Percentiles rank a stretch among this genome's conserved stretches.
These are phyloP conservation scores for Fusarium odoratissimum DNA, from an alignment of 2,329 filamentous ascomycete species.

Conservation along the genomic window DNA sequence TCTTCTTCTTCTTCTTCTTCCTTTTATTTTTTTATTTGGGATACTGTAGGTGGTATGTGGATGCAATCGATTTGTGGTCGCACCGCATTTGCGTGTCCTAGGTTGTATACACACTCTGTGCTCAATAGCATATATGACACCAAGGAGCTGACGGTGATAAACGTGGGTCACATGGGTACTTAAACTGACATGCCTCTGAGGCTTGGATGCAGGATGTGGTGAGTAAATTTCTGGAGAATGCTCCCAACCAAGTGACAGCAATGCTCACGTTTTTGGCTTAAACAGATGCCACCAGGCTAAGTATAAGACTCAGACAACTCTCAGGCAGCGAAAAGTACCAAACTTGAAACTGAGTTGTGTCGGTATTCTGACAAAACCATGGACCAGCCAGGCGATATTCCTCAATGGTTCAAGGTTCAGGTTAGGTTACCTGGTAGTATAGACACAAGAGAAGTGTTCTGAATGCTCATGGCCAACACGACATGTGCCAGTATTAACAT, in stretches of 20 bases:
- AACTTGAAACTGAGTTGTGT: neutral
- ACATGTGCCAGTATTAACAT: neutral
- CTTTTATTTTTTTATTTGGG: neutral
- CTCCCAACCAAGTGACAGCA: neutral
- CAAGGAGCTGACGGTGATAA: neutral
- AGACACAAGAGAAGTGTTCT: neutral
- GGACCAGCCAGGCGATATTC: neutral
- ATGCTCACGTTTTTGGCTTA: neutral
- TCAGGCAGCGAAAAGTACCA: neutral
- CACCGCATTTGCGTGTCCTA: constrained; percentile 17
- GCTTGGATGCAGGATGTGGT: neutral
- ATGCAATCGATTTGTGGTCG: constrained; percentile 10
- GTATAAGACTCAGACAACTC: neutral
- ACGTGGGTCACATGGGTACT: neutral
- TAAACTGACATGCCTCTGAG: neutral
- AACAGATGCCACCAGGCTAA: neutral
- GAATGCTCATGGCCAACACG: neutral
- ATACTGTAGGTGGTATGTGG: neutral
- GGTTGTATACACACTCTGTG: constrained; percentile 10
- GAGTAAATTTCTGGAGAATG: neutral
- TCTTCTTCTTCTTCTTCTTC: too few relatives aligned
- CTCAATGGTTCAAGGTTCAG: neutral
- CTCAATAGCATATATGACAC: neutral
- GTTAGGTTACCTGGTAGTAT: neutral
- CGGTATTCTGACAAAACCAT: neutral